Evolutionary conservation across 441 rosid species (phyloP).

Genomic region (Populus tomentosa): DNA sequence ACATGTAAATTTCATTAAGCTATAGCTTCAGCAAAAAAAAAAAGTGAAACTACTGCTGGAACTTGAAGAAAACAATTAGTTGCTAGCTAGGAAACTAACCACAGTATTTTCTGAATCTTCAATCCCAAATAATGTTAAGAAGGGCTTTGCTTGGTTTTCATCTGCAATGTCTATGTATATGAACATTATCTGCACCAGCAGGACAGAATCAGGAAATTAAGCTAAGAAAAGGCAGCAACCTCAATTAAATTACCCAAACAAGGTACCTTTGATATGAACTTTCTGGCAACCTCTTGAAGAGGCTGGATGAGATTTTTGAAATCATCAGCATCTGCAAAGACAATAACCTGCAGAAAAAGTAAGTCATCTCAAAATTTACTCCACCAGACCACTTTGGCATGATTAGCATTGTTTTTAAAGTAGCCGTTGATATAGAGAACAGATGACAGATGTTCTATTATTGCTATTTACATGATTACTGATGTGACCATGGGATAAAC

Average conservation of each 20-base stretch:
- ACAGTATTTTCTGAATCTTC: constrained; percentile 61
- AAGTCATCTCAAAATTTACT: not conserved
- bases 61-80: constrained; percentile 1
- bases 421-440: not conserved
- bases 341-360: constrained; percentile 48
- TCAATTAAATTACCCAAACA: constrained; percentile 7
- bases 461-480: not conserved
- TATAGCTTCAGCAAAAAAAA: constrained; percentile 5
- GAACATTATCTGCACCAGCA: constrained; percentile 65
- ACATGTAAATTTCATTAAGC: constrained; percentile 12
- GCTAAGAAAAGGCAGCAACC: constrained; percentile 1
- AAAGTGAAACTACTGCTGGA: constrained; percentile 2
- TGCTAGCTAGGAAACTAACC: constrained; percentile 44
- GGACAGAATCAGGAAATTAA: constrained; percentile 18
- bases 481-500: not conserved
- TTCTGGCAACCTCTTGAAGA: constrained; percentile 77
- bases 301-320: constrained; percentile 48
- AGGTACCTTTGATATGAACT: constrained; percentile 64
- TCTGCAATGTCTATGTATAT: constrained; percentile 53
- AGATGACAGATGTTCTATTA: not conserved
- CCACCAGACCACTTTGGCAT: not conserved
- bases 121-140: constrained; percentile 78
- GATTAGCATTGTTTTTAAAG: not conserved
- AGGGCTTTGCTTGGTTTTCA: constrained; percentile 84
- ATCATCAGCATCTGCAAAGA: constrained; percentile 60